A percentile compares a stretch with the other conserved stretches of the same genome.
Evolutionary conservation across 441 rosid species (phyloP).

Genomic region (Brassica hybrid): DNA sequence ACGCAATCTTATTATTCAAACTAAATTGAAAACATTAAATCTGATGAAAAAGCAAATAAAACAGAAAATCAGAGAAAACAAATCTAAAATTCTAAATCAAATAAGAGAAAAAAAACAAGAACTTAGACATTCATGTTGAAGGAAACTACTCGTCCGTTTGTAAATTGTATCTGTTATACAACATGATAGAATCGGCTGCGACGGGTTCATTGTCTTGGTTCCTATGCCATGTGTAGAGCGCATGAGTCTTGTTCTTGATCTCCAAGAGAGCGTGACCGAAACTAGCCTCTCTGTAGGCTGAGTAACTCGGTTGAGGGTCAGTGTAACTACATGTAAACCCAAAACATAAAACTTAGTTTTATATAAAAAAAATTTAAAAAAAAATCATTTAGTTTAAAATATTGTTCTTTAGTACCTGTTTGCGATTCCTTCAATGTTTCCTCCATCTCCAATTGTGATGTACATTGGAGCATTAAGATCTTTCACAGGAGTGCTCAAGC

Average conservation of each 20-base stretch:
- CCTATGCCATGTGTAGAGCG: background rate
- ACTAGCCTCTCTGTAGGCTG: background rate
- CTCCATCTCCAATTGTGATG: background rate
- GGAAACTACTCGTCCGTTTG: background rate
- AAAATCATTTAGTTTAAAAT: background rate
- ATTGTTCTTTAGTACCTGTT: background rate
- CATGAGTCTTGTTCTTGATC: background rate
- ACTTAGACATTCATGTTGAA: background rate
- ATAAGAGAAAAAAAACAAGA: background rate
- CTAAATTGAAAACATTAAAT: too few species aligned
- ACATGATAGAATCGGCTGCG: background rate
- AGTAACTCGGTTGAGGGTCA: background rate
- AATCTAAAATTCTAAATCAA: background rate
- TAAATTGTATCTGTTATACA: background rate
- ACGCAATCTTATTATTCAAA: background rate
- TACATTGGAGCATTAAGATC: background rate
- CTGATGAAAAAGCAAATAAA: background rate
- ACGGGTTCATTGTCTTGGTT: background rate
- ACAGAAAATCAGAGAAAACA: background rate
- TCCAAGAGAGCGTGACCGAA: background rate
- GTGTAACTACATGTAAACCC: background rate
- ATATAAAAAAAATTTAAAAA: background rate
- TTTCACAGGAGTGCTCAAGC: conserved; percentile 2
- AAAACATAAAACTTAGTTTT: background rate
- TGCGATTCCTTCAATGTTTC: conserved; percentile 6